Evolutionary conservation across 352 stramenopile genomes (phyloP).

Genomic region (Peronospora farinosa): DNA sequence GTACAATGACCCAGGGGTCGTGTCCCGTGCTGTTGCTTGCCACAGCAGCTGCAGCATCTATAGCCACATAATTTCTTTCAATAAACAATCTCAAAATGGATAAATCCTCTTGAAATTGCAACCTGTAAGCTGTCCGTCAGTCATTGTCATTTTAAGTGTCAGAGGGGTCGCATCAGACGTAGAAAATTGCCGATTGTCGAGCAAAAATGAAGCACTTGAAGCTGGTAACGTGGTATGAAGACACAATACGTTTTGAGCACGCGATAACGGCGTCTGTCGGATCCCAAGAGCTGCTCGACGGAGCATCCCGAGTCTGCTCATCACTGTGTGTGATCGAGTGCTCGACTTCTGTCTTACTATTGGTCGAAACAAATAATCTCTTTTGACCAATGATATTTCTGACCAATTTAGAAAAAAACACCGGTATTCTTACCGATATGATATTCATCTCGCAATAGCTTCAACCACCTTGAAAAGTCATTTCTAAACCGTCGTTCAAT

Average conservation of each 20-base stretch:
- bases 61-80: neutral
- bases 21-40: constrained; percentile 15
- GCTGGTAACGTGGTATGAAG: constrained; percentile 7
- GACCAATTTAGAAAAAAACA: neutral
- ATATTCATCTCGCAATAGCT: neutral
- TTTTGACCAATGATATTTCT: constrained; percentile 1
- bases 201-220: constrained; percentile 8
- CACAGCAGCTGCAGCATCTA: constrained; percentile 30
- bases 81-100: neutral
- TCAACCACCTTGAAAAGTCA: neutral
- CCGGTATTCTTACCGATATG: neutral
- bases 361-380: neutral
- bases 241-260: neutral
- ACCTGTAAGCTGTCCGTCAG: constrained; percentile 38
- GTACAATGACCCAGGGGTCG: constrained; percentile 46
- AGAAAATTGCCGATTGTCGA: constrained; percentile 33
- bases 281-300: constrained; percentile 7
- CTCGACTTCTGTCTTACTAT: constrained; percentile 1
- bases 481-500: constrained; percentile 7
- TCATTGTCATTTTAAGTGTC: constrained; percentile 29
- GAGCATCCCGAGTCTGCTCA: constrained; percentile 11
- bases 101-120: neutral
- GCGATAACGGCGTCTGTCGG: neutral
- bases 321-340: constrained; percentile 11
- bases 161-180: constrained; percentile 15